Base-by-base conservation (phyloP, 768 basidiomycete genomes). In the Gyrodon lividus region DNA sequence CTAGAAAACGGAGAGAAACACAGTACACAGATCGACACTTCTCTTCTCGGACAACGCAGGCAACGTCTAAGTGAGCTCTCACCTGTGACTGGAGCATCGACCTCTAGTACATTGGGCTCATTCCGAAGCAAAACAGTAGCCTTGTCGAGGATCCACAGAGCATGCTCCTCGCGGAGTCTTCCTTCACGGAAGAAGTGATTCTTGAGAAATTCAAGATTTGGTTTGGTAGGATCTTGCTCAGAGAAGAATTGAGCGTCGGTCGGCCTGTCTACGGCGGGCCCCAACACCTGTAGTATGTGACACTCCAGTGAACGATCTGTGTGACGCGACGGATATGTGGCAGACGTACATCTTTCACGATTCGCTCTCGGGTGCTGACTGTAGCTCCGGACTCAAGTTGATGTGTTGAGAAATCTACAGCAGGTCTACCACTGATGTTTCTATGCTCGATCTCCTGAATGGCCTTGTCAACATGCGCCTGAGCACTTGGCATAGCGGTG, bases 171-270 rank as follows among this genome's bases (percentile, higher is more conserved):
- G 1, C 75, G 81, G 44, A 87, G 56, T 30, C 85, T 70, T 0
- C 85, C 85, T 62, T 86, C 86, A 39, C 85, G 74, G 65, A 86
- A 84, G 69, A 87, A 86, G 68, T 88, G 86, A 61, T 86, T 86
- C 71, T 86, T 87, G 52, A 88, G 73, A 67, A 84, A 87, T 4
- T 82, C 84, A 50, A 87, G 79, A 62, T 87, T 81, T 22, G 85
- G 85, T 58, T 86, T 85, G n/a, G 72, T 72, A 17, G 74, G 76
- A 60, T 86, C 86, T 40, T 74, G 69, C 24, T 75, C 73, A 43
- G 87, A 84, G 74, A 84, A 92, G 71, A 93, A 84, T 56, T 92
- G 82, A 14, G 77, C 81, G 55, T 91, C 86, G 4, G 82, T 82
- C 0, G 89, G 91, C 43, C 77, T 77, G 55, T 72, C 65, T 49